These are phyloP conservation scores for Saccharomyces cerevisiae DNA, from an alignment of 805 yeast genomes.

Conservation along the genomic window DNA sequence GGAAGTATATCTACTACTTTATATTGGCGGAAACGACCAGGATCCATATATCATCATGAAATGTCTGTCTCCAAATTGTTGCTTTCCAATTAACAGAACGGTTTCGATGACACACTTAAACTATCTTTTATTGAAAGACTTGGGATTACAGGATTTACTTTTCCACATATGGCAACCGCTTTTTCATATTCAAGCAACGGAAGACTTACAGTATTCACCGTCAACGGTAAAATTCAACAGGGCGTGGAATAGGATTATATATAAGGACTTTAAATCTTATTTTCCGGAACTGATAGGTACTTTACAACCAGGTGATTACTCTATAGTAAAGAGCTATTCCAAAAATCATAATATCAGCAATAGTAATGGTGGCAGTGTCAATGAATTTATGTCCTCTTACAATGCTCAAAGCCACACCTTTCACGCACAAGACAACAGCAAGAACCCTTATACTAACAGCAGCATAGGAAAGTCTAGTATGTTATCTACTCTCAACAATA, in stretches of 20 bases:
- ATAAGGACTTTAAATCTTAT: constrained; percentile 18
- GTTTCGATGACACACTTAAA: constrained; percentile 21
- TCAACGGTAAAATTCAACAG: constrained; percentile 1
- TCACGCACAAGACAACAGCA: neutral
- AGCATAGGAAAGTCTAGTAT: neutral
- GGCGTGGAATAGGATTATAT: constrained; percentile 27
- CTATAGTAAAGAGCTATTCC: constrained; percentile 11
- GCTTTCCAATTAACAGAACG: constrained; percentile 23
- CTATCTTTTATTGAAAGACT: constrained; percentile 5
- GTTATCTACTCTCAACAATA: neutral
- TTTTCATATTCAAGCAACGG: constrained; percentile 2
- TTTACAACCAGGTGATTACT: constrained; percentile 21
- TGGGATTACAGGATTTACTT: constrained; percentile 19
- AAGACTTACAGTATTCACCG: neutral
- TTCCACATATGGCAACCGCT: constrained; percentile 16
- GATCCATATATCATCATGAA: constrained; percentile 17
- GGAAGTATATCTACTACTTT: constrained; percentile 22
- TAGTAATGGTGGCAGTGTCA: neutral
- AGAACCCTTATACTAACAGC: neutral
- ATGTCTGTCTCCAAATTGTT: constrained; percentile 25
- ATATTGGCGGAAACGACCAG: constrained; percentile 13
- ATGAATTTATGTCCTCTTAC: neutral
- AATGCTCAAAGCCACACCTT: neutral
- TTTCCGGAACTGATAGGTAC: constrained; percentile 26
- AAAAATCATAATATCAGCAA: constrained; percentile 3